These are phyloP conservation scores for Microstroma glucosiphilum DNA, from an alignment of 1,284 basidiomycete genomes.

Conservation along the genomic window DNA sequence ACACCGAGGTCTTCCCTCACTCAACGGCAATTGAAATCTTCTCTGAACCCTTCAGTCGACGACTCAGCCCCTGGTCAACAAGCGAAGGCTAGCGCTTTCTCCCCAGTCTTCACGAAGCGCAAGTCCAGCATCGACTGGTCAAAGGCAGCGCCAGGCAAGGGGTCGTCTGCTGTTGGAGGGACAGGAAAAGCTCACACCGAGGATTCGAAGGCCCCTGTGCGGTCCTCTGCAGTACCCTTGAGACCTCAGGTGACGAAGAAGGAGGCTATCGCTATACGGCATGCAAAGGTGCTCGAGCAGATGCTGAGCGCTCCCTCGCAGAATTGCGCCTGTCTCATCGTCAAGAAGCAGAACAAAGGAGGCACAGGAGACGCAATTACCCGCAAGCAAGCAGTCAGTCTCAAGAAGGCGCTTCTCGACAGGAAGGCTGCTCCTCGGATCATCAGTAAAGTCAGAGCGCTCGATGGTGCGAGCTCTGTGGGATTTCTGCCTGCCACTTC, in stretches of 20 bases:
- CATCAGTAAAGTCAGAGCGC: constrained; percentile 33
- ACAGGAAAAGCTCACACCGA: no score
- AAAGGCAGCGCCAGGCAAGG: no score
- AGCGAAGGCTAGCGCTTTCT: no score
- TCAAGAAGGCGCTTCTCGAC: constrained; percentile 39
- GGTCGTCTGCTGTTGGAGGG: no score
- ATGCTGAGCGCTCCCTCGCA: constrained; percentile 33
- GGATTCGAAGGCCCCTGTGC: no score
- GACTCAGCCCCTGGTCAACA: no score
- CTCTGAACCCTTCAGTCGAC: no score
- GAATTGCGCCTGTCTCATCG: constrained; percentile 10
- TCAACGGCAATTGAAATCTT: no score
- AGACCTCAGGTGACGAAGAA: constrained; percentile 22
- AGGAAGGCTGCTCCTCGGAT: constrained; percentile 33
- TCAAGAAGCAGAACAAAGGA: constrained; percentile 11
- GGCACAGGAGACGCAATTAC: constrained; percentile 20
- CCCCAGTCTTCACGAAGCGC: not conserved
- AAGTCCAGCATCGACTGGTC: constrained; percentile 1
- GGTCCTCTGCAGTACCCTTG: no score
- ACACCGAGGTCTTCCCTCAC: no score
- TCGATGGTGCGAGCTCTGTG: constrained; percentile 18
- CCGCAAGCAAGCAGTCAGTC: constrained; percentile 26
- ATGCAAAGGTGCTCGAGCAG: constrained; percentile 37
- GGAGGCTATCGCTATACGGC: constrained; percentile 31
- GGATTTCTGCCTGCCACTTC: no score